Evolutionary conservation across 1,139 yeast species (phyloP).

Genomic region (Pichia sp.): DNA sequence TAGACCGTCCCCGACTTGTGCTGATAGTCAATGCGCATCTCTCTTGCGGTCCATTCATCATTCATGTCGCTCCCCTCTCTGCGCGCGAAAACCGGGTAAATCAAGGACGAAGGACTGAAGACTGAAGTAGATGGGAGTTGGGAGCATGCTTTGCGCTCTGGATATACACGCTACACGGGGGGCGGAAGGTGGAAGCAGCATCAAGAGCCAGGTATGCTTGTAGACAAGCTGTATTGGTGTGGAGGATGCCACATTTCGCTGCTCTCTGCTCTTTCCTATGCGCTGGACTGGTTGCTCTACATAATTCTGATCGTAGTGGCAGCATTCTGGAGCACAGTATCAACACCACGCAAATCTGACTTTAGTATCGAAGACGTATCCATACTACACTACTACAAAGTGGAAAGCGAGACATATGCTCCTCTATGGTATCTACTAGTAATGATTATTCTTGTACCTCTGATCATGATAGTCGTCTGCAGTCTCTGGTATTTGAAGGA

Average conservation of each 20-base stretch:
- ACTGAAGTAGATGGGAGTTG: too few species aligned
- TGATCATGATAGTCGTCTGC: conserved; percentile 27
- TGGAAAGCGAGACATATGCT: conserved; percentile 30
- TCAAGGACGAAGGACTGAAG: too few species aligned
- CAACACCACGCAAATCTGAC: conserved; percentile 36
- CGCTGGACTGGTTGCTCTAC: conserved; percentile 28
- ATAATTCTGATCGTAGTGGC: conserved; percentile 21
- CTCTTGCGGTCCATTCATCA: too few species aligned
- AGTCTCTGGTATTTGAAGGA: conserved; percentile 15
- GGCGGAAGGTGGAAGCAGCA: not conserved
- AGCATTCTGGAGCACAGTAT: conserved; percentile 30
- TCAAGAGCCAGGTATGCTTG: not conserved
- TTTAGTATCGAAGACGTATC: conserved; percentile 32
- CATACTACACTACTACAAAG: conserved; percentile 31
- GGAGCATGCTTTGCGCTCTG: too few species aligned
- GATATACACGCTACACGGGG: too few species aligned
- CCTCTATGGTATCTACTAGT: conserved; percentile 30
- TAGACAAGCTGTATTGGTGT: not conserved
- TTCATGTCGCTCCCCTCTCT: too few species aligned
- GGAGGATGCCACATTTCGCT: conserved; percentile 15
- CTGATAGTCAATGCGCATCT: too few species aligned
- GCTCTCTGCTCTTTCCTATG: conserved; percentile 26
- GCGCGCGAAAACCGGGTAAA: too few species aligned
- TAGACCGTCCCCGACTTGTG: too few species aligned
- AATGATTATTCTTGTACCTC: conserved; percentile 30